Percentiles rank a stretch among this genome's conserved stretches.
Evolutionary conservation across 1,284 basidiomycete genomes (phyloP).

Genomic region (Tilletia horrida): DNA sequence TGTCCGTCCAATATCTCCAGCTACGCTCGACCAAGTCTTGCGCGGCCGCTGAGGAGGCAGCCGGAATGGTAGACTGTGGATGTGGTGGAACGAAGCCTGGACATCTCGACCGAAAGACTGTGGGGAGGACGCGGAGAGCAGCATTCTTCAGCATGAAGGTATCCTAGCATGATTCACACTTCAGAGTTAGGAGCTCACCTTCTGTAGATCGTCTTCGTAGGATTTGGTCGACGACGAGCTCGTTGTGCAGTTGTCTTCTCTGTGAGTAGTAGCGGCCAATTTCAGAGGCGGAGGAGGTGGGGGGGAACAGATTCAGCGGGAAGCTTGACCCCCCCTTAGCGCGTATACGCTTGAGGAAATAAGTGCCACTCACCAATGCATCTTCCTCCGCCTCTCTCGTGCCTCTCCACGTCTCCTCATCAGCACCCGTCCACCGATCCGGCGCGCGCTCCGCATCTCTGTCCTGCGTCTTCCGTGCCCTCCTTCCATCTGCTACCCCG

Average conservation of each 20-base stretch:
- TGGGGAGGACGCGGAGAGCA: not conserved
- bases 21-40: not conserved
- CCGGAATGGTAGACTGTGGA: not conserved
- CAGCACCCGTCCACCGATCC: constrained; percentile 21
- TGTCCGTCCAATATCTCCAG: constrained; percentile 3
- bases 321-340: not conserved
- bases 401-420: constrained; percentile 14
- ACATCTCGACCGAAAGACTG: constrained; percentile 14
- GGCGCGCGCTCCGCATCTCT: constrained; percentile 35
- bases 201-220: constrained; percentile 2
- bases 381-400: constrained; percentile 13
- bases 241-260: constrained; percentile 43
- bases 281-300: not conserved
- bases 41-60: not conserved
- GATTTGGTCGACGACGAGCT: constrained; percentile 37
- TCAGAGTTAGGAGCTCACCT: too few species aligned
- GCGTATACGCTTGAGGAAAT: not conserved
- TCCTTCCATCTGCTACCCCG: not conserved
- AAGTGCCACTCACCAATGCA: constrained; percentile 6
- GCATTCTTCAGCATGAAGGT: too few species aligned
- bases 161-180: too few species aligned
- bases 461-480: constrained; percentile 19
- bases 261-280: constrained; percentile 21
- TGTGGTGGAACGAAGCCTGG: not conserved
- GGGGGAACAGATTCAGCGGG: not conserved